Conservation (phyloP, 192 early-diverging fungal genomes). For the Coemansia sp. region DNA sequence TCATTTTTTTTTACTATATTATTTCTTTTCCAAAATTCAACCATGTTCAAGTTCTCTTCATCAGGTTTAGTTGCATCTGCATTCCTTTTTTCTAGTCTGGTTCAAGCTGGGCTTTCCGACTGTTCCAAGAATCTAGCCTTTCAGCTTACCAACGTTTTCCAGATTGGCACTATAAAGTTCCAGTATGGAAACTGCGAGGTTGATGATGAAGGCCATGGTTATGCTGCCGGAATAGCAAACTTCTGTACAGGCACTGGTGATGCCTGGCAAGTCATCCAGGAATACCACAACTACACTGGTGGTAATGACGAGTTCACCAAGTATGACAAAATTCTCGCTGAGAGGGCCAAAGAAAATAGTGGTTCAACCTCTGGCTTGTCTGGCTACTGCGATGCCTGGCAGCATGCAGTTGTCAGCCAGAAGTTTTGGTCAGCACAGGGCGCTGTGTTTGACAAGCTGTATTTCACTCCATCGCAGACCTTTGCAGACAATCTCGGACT, state of each 20-base stretch:
- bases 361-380: conserved; percentile 28
- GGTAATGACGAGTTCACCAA: conserved; percentile 27
- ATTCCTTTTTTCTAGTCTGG: neutral
- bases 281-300: conserved; percentile 13
- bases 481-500: conserved; percentile 19
- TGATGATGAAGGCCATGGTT: conserved; percentile 4
- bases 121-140: conserved; percentile 8
- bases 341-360: conserved; percentile 3
- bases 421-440: conserved; percentile 38
- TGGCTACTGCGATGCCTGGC: conserved; percentile 48
- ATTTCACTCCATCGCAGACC: conserved; percentile 21
- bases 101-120: conserved; percentile 5
- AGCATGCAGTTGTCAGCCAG: conserved; percentile 17
- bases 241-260: conserved; percentile 38
- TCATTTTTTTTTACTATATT: neutral
- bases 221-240: conserved; percentile 9
- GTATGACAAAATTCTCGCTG: conserved; percentile 4
- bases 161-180: conserved; percentile 9
- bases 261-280: conserved; percentile 32
- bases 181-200: conserved; percentile 13
- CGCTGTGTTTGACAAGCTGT: conserved; percentile 15
- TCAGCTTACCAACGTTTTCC: conserved; percentile 11
- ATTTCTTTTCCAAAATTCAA: neutral
- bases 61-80: neutral
- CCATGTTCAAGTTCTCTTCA: conserved; percentile 3